Base-by-base conservation (phyloP, 371 early-diverging fungal species). In the Parasitella parasitica region DNA sequence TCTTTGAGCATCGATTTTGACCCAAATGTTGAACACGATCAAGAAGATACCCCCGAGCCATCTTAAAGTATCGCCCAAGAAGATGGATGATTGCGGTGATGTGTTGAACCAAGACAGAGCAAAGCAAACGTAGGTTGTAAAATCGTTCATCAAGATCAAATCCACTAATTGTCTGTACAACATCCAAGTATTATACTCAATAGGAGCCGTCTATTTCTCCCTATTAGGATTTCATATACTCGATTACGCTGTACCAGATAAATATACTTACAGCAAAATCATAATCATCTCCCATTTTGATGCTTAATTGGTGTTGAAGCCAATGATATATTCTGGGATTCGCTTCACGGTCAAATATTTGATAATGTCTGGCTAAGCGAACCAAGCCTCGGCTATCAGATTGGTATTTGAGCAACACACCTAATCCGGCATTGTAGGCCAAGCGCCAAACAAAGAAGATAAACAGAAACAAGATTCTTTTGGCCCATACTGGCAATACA, bases 151-250 rank as follows among this genome's bases (percentile, higher is more conserved):
- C 51, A 96, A 77, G 54, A 98, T 89, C 54, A 96, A 64, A 66
- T 97, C 96, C n/a, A 95, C 96, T 54, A 98, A 71, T 59, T 92
- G 91, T 36, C 97, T 92, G 73, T 91, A 98, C 9, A 97, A 78
- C 54, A 97, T 82, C 98, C 98, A 98, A 3, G 92, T 87, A 67
- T 95, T 97, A 81, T 91, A 97, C 73, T 97, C 98, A 57, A 94
- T 74, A 1, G 97, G 97, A 28, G 88, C 86, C 3, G 80, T 70
- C 92, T 91, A 8, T 32, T 32, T 2, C 0, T 32, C n/a, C n/a
- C n/a, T n/a, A n/a, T n/a, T n/a, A n/a, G n/a, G n/a, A n/a, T 32
- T 32, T 32, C 4, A 3, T 2, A 66, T 41, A 53, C n/a, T n/a
- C n/a, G n/a, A n/a, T n/a, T n/a, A n/a, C n/a, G n/a, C n/a, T n/a